phyloP scores from a whole-genome alignment of 352 stramenopile genomes.

The Phytophthora ohioensis region DNA sequence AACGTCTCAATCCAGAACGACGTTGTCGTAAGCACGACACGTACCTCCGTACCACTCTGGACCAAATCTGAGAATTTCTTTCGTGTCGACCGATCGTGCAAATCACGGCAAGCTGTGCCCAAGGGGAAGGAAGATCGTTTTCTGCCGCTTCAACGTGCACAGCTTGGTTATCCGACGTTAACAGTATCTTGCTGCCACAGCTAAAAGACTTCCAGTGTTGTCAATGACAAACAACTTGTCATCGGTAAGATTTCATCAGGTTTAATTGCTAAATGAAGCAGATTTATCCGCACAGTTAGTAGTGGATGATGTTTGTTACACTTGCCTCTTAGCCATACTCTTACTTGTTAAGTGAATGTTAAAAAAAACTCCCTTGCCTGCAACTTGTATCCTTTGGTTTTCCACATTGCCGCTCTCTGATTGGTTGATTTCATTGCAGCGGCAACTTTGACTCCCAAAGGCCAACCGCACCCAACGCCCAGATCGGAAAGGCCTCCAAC shows the following conservation, averaged over 20 bases:
- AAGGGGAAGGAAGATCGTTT: neutral
- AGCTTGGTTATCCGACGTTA: neutral
- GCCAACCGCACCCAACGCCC: conserved; percentile 24
- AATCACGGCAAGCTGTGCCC: conserved; percentile 2
- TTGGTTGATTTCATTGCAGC: conserved; percentile 27
- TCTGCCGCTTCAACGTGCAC: conserved; percentile 1
- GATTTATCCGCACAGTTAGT: neutral
- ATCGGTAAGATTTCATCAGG: too few relatives aligned
- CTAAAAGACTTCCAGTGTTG: neutral
- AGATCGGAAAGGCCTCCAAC: conserved; percentile 32
- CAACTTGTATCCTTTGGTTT: neutral
- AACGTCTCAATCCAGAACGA: neutral
- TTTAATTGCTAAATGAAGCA: too few relatives aligned
- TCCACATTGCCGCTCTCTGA: conserved; percentile 16
- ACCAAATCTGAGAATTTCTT: conserved; percentile 32
- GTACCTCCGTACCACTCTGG: conserved; percentile 26
- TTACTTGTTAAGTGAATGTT: neutral
- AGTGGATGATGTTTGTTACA: too few relatives aligned
- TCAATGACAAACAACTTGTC: too few relatives aligned
- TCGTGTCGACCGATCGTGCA: conserved; percentile 17
- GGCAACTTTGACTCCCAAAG: conserved; percentile 22
- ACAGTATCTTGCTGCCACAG: neutral
- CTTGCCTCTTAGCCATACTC: too few relatives aligned
- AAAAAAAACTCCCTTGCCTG: too few relatives aligned
- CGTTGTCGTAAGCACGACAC: neutral